Evolutionary conservation across 2,329 filamentous ascomycete species (phyloP).

Genomic region (Xylariaceae sp.): DNA sequence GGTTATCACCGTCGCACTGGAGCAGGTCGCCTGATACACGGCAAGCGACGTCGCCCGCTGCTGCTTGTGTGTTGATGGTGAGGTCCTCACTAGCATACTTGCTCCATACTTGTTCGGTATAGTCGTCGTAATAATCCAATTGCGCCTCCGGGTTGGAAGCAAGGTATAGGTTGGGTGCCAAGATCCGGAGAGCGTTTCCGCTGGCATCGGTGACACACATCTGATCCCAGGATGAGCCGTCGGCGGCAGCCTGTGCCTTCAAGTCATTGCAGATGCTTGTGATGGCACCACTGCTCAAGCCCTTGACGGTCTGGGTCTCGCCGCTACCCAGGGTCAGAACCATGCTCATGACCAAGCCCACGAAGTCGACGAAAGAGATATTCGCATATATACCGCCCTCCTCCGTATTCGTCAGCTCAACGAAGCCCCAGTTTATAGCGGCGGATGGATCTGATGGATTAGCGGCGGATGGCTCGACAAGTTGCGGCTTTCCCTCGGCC

Average conservation of each 20-base stretch:
- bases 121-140: slow-evolving; percentile 37
- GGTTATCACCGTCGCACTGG: slow-evolving; percentile 37
- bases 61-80: slow-evolving; percentile 39
- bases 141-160: slow-evolving; percentile 32
- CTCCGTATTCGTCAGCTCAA: slow-evolving; percentile 42
- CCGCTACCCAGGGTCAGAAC: slow-evolving; percentile 33
- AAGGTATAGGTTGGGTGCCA: slow-evolving; percentile 40
- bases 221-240: slow-evolving; percentile 39
- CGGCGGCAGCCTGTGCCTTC: slow-evolving; percentile 29
- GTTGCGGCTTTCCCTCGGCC: slow-evolving; percentile 19
- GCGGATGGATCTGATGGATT: slow-evolving; percentile 40
- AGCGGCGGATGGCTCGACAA: slow-evolving; percentile 46
- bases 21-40: slow-evolving; percentile 31
- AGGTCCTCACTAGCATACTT: slow-evolving; percentile 35
- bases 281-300: slow-evolving; percentile 34
- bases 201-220: slow-evolving; percentile 36
- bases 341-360: slow-evolving; percentile 49
- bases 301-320: slow-evolving; percentile 34
- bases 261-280: slow-evolving; percentile 37
- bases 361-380: slow-evolving; percentile 48
- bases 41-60: slow-evolving; percentile 36
- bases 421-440: slow-evolving; percentile 44
- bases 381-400: slow-evolving; percentile 40
- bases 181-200: slow-evolving; percentile 38
- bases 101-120: slow-evolving; percentile 44